A percentile compares a stretch with the other conserved stretches of the same genome.
Evolutionary conservation across 2,329 filamentous ascomycete species (phyloP).

Genomic region (Moelleriella libera): DNA sequence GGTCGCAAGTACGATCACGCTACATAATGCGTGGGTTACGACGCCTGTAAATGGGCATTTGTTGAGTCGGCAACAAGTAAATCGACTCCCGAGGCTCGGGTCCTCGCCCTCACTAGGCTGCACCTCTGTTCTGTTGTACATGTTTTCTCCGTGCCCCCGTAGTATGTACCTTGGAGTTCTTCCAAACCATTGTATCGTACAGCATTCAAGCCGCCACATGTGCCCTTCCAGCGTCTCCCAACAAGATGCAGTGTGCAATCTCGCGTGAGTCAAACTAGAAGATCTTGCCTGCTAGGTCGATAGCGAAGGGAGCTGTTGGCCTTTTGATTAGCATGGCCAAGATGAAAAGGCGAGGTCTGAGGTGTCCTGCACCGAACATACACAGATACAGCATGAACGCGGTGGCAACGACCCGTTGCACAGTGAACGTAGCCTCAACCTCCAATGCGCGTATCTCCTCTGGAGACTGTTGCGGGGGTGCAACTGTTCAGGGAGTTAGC

Average conservation of each 20-base stretch:
- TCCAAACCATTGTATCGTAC: too few relatives aligned
- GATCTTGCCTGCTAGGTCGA: slow-evolving; percentile 35
- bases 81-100: too few relatives aligned
- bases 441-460: slow-evolving; percentile 60
- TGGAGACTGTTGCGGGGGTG: slow-evolving; percentile 52
- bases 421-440: slow-evolving; percentile 49
- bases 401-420: slow-evolving; percentile 52
- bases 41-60: too few relatives aligned
- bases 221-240: not conserved
- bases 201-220: too few relatives aligned
- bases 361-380: slow-evolving; percentile 21
- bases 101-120: too few relatives aligned
- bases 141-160: too few relatives aligned
- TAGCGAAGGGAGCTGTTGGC: slow-evolving; percentile 38
- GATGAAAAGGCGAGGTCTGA: not conserved
- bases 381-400: slow-evolving; percentile 63
- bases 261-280: slow-evolving; percentile 15
- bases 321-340: not conserved
- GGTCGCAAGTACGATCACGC: too few relatives aligned
- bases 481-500: slow-evolving; percentile 29
- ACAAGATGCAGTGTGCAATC: not conserved
- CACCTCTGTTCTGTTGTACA: too few relatives aligned
- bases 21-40: too few relatives aligned
- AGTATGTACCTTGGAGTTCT: too few relatives aligned
- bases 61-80: too few relatives aligned